phyloP scores from a whole-genome alignment of 257 asterid genomes.

The Verbena officinalis region DNA sequence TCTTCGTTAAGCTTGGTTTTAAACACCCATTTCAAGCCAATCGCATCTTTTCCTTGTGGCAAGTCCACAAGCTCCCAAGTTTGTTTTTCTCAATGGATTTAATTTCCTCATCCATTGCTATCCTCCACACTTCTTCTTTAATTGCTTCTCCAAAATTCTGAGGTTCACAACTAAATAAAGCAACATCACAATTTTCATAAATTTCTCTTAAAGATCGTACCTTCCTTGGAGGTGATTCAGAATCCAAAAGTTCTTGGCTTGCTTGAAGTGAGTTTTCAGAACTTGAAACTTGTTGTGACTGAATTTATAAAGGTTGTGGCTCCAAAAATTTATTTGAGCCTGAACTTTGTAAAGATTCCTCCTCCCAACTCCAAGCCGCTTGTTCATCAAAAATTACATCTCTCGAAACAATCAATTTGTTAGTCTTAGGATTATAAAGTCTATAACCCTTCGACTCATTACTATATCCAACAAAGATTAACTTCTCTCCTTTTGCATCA shows the following conservation, averaged over 20 bases:
- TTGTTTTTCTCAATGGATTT: neutral
- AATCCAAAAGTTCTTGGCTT: neutral
- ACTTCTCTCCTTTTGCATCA: neutral
- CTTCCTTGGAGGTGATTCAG: neutral
- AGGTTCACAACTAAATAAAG: neutral
- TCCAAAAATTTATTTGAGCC: neutral
- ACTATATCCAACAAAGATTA: conserved; percentile 17
- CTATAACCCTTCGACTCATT: conserved; percentile 17
- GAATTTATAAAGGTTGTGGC: neutral
- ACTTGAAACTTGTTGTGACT: neutral
- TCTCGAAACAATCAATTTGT: conserved; percentile 14
- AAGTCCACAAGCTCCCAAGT: neutral
- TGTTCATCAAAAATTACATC: conserved; percentile 15
- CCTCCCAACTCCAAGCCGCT: conserved; percentile 5
- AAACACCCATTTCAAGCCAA: neutral
- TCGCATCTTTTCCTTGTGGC: neutral
- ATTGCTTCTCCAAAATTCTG: neutral
- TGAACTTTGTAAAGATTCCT: no score
- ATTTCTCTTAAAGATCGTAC: neutral
- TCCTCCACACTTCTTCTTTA: neutral
- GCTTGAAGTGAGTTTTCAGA: neutral
- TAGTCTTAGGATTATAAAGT: conserved; percentile 1
- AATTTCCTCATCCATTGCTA: neutral
- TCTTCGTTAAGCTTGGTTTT: neutral
- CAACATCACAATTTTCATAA: neutral